Base-by-base conservation (phyloP, 2,329 filamentous ascomycete species). In the Cercospora beticola region DNA sequence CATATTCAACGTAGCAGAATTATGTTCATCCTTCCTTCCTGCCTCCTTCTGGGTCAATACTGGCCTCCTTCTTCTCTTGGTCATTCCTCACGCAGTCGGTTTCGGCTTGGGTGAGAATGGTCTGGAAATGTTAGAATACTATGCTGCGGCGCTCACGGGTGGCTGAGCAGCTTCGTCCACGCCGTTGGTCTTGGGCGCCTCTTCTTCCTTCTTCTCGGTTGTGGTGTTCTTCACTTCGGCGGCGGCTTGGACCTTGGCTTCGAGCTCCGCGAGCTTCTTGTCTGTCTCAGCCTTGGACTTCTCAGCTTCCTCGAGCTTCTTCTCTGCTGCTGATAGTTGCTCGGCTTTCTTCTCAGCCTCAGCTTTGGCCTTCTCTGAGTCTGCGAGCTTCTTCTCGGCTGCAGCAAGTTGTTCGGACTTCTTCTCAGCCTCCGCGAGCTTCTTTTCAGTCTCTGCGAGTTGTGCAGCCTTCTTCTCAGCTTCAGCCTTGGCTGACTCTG, bases 221-320 rank as follows among this genome's bases (percentile, higher is more conserved):
- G 52, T 49, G 33, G 58, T 23, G 23, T 59, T 58, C 62, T 65
- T 65, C 21, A 43, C 33, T 57, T 65, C 62, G 28, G 62, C 18
- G 5, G 62, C 62, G 16, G 66, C 61, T 46, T 68, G 57, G 31
- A 61, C 49, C 46, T 65, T 64, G 26, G 28, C 59, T 46, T 65
- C 57, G 43, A 68, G 63, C 30, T 65, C 66, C 8, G 62, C 62
- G 28, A 65, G 43, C 54, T 65, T 65, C 62, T 65, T 65, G 8
- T 65, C 62, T 33, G 62, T 36, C 8, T 64, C 62, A 56, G 46
- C 46, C 46, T 52, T 23, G 18, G 46, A 21, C 18, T n/a, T 46
- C 30, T 57, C 43, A n/a, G 64, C 57, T 16, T 60, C 62, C 40
- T 52, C 62, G 26, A 64, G 31, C 62, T 64, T 58, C 52, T 64